phyloP scores from a whole-genome alignment of 257 asterid genomes.

The Gentiana dahurica region DNA sequence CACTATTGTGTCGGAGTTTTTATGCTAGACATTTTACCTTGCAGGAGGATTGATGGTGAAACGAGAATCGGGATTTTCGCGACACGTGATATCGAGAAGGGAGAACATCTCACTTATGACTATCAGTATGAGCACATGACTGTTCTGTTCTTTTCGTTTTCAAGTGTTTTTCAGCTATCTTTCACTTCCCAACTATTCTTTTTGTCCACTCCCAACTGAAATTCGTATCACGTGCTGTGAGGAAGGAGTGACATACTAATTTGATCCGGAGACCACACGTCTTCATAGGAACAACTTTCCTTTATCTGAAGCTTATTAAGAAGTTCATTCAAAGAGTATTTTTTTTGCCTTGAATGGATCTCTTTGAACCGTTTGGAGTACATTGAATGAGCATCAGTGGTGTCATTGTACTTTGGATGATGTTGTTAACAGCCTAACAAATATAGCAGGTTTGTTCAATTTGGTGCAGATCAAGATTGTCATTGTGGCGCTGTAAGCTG shows the following conservation, averaged over 20 bases:
- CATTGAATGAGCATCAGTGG: neutral
- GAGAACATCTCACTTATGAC: slow-evolving; percentile 91
- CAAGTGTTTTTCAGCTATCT: slow-evolving; percentile 8
- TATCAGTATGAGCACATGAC: slow-evolving; percentile 60
- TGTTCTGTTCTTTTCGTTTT: slow-evolving; percentile 4
- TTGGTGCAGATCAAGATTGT: slow-evolving; percentile 99
- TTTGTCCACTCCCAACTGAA: neutral
- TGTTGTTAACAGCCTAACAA: slow-evolving; percentile 36
- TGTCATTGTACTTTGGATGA: neutral
- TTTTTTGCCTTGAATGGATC: neutral
- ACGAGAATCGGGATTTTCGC: slow-evolving; percentile 96
- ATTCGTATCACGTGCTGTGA: no score
- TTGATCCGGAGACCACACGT: no score
- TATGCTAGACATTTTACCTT: slow-evolving; percentile 12
- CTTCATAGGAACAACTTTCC: no score
- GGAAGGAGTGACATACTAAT: no score
- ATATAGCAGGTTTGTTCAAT: slow-evolving; percentile 92
- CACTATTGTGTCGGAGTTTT: slow-evolving; percentile 2
- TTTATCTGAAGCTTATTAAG: no score
- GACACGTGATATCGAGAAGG: slow-evolving; percentile 66
- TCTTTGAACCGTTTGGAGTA: neutral
- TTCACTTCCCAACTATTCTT: slow-evolving; percentile 10
- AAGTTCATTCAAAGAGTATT: no score
- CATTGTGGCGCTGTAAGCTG: slow-evolving; percentile 84
- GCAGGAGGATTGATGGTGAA: slow-evolving; percentile 90